Evolutionary conservation across 2,329 filamentous ascomycete genomes (phyloP).

Genomic region (Colletotrichum sp.): DNA sequence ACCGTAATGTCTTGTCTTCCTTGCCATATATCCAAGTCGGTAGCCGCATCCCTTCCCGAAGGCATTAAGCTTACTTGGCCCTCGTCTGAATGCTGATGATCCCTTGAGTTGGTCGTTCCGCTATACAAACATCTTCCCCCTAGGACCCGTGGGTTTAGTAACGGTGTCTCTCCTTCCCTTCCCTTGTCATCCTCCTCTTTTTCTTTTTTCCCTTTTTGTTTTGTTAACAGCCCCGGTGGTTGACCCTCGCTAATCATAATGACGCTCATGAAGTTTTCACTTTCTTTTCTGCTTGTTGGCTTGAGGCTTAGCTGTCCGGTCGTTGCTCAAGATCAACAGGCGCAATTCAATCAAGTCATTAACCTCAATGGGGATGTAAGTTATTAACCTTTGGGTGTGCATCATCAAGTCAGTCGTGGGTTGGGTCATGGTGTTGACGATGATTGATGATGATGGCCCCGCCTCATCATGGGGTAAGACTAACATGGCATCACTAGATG

Average conservation of each 20-base stretch:
- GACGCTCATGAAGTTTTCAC: slow-evolving; percentile 18
- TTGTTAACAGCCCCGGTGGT: slow-evolving; percentile 15
- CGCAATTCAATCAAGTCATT: slow-evolving; percentile 25
- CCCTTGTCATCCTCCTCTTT: slow-evolving; percentile 4
- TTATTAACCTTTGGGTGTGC: not conserved
- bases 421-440: not conserved
- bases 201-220: not conserved
- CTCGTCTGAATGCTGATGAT: slow-evolving; percentile 10
- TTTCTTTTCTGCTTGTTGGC: slow-evolving; percentile 17
- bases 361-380: slow-evolving; percentile 27
- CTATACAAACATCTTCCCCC: slow-evolving; percentile 15
- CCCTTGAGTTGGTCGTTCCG: not conserved
- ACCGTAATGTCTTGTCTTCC: not conserved
- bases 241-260: slow-evolving; percentile 25
- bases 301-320: slow-evolving; percentile 16
- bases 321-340: slow-evolving; percentile 17
- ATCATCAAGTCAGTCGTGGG: not conserved
- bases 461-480: not conserved
- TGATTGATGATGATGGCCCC: not conserved
- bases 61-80: slow-evolving; percentile 11
- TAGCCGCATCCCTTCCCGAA: not conserved
- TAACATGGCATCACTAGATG: slow-evolving; percentile 17
- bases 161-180: slow-evolving; percentile 21
- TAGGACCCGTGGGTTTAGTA: slow-evolving; percentile 21
- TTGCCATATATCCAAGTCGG: slow-evolving; percentile 16